Percentiles rank a stretch among this genome's conserved stretches.
These are phyloP conservation scores for Phytophthora crassamura DNA, from an alignment of 352 stramenopile genomes.

Conservation along the genomic window DNA sequence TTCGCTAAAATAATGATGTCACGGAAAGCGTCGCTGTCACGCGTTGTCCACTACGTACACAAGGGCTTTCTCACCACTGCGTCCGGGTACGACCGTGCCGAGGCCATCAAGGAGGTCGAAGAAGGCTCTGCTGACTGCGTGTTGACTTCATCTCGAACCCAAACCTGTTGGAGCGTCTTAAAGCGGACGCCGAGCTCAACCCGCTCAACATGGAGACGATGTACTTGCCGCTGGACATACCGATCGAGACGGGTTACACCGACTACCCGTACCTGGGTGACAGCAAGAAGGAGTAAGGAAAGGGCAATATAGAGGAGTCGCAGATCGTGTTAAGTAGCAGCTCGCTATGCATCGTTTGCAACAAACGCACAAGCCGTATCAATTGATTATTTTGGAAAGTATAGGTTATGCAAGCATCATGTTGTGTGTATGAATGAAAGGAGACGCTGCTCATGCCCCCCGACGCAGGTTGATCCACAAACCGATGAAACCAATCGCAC, in stretches of 20 bases:
- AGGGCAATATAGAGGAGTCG: too few species aligned
- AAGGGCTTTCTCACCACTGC: constrained; percentile 47
- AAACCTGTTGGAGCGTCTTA: constrained; percentile 47
- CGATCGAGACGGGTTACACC: constrained; percentile 34
- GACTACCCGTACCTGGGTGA: constrained; percentile 31
- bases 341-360: too few species aligned
- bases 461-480: constrained; percentile 43
- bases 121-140: constrained; percentile 40
- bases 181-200: constrained; percentile 31
- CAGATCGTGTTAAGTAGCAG: too few species aligned
- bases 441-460: too few species aligned
- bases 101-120: constrained; percentile 35
- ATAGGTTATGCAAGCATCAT: too few species aligned
- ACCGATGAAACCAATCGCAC: constrained; percentile 32
- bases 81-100: constrained; percentile 33
- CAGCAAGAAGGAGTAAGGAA: constrained; percentile 7
- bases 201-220: constrained; percentile 25
- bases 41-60: too few species aligned
- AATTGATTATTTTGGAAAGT: too few species aligned
- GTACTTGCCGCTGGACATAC: constrained; percentile 26
- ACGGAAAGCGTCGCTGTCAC: too few species aligned
- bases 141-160: constrained; percentile 59
- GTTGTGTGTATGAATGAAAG: too few species aligned
- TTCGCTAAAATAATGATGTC: too few species aligned
- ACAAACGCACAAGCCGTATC: too few species aligned